Evolutionary conservation across 495 filamentous ascomycete species (phyloP).

Genomic region (Chaetomidium leptoderma): DNA sequence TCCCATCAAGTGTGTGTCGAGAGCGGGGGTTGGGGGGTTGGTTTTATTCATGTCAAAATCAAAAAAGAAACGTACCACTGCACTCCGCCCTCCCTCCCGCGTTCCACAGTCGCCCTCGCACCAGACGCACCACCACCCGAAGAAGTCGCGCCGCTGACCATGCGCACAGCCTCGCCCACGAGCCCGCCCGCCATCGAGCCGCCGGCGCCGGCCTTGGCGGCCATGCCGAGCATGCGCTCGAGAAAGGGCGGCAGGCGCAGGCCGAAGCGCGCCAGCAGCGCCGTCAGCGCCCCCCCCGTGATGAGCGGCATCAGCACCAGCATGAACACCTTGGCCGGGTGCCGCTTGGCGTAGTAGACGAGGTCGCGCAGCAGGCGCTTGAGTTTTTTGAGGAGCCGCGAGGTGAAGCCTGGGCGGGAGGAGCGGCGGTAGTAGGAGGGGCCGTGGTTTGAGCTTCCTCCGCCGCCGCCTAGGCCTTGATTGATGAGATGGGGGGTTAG

Average conservation of each 20-base stretch:
- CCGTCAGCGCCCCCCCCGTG: constrained; percentile 71
- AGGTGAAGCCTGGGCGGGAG: constrained; percentile 71
- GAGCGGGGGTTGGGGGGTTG: no score
- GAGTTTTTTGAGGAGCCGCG: constrained; percentile 63
- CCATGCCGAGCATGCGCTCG: constrained; percentile 52
- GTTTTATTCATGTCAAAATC: no score
- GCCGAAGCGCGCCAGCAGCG: constrained; percentile 68
- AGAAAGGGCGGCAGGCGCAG: constrained; percentile 62
- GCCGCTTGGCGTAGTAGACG: constrained; percentile 65
- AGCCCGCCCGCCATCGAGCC: constrained; percentile 49
- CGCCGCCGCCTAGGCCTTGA: constrained; percentile 2
- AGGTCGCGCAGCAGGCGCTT: constrained; percentile 70
- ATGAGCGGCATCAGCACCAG: constrained; percentile 80
- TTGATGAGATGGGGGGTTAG: constrained; percentile 2
- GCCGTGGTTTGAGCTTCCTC: constrained; percentile 36
- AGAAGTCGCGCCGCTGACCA: constrained; percentile 38
- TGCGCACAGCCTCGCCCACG: constrained; percentile 47
- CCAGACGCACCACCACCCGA: background rate
- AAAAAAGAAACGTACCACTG: constrained; percentile 24
- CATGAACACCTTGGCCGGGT: constrained; percentile 81
- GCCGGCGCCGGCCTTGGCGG: constrained; percentile 51
- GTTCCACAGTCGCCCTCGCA: constrained; percentile 23
- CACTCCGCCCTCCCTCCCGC: constrained; percentile 32
- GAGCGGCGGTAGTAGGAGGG: constrained; percentile 66
- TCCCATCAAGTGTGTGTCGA: no score